phyloP scores from a whole-genome alignment of 495 filamentous ascomycete species.

The Aspergillus nidulans region DNA sequence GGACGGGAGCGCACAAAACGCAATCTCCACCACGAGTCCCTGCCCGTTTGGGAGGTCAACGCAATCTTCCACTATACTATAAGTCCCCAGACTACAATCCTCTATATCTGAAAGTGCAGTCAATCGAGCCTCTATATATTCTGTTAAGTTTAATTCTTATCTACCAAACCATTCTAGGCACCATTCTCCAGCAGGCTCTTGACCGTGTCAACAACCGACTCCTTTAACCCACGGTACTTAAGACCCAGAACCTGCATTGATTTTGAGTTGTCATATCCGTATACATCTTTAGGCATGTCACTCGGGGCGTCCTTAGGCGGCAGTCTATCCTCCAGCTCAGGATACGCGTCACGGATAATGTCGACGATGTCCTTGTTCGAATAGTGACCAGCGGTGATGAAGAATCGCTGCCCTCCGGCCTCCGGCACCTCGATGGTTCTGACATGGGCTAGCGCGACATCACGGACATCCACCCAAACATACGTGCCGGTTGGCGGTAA shows the following conservation, averaged over 20 bases:
- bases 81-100: too few species aligned
- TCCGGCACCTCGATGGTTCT: slow-evolving; percentile 62
- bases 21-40: slow-evolving; percentile 1
- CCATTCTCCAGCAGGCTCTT: slow-evolving; percentile 49
- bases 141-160: not conserved
- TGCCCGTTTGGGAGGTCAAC: too few species aligned
- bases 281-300: slow-evolving; percentile 37
- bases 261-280: slow-evolving; percentile 48
- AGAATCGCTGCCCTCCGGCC: slow-evolving; percentile 67
- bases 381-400: slow-evolving; percentile 60
- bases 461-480: slow-evolving; percentile 65
- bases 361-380: slow-evolving; percentile 63
- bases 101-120: too few species aligned
- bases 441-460: slow-evolving; percentile 69
- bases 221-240: slow-evolving; percentile 48
- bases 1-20: slow-evolving; percentile 3
- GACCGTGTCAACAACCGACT: slow-evolving; percentile 54
- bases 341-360: slow-evolving; percentile 59
- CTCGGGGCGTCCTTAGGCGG: slow-evolving; percentile 44
- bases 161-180: slow-evolving; percentile 7
- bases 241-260: slow-evolving; percentile 56
- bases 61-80: too few species aligned
- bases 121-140: not conserved
- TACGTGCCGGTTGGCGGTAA: slow-evolving; percentile 52
- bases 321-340: slow-evolving; percentile 57